A percentile compares a stretch with the other conserved stretches of the same genome.
Conservation (phyloP, 2,329 filamentous ascomycete genomes). For the Sporothrix variecibatus region DNA sequence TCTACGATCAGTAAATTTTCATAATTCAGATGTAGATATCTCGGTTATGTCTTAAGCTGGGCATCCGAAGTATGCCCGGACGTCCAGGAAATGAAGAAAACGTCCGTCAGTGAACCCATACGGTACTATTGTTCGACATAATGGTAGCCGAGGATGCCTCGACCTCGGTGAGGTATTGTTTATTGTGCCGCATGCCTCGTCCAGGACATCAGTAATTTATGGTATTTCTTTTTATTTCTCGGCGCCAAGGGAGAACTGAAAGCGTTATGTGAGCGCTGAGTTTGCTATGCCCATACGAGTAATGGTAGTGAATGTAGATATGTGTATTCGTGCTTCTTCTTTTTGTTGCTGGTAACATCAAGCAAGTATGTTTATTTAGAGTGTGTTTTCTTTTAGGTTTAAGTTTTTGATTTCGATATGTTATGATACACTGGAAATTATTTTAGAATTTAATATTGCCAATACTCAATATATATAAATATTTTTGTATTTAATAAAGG, state of each 20-base stretch:
- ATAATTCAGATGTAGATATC: neutral
- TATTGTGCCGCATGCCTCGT: neutral
- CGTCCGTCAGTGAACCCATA: neutral
- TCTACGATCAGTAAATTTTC: neutral
- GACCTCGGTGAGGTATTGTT: neutral
- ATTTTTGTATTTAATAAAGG: no score
- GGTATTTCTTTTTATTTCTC: neutral
- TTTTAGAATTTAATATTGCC: no score
- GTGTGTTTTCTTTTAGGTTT: no score
- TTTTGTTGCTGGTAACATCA: no score
- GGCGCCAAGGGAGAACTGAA: neutral
- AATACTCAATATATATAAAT: no score
- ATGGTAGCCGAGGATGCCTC: neutral
- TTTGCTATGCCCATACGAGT: neutral
- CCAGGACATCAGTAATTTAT: neutral
- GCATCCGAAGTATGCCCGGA: neutral
- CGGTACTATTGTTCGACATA: neutral
- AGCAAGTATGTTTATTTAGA: no score
- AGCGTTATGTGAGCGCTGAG: neutral
- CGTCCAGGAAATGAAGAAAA: neutral
- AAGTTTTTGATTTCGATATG: no score
- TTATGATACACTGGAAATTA: no score
- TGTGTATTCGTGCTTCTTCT: no score
- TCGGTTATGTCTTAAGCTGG: neutral
- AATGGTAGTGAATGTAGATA: neutral